These are phyloP conservation scores for Pisolithus albus DNA, from an alignment of 768 basidiomycete species.

Conservation along the genomic window DNA sequence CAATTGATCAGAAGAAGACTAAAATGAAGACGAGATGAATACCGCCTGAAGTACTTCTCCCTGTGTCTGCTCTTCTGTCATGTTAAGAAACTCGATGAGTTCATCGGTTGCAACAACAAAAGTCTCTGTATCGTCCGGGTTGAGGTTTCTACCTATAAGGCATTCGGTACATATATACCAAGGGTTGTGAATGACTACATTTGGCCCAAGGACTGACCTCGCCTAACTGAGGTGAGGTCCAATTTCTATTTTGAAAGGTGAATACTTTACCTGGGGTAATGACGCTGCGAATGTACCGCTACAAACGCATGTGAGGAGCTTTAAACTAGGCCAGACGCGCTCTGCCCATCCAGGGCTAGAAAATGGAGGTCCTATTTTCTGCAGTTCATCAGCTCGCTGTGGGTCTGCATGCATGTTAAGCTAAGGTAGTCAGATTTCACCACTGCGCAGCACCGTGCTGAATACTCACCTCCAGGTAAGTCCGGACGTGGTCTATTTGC, in stretches of 20 bases:
- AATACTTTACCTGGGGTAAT: constrained; percentile 1
- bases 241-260: too few species aligned
- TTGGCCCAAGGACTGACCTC: constrained; percentile 2
- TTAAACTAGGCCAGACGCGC: constrained; percentile 5
- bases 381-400: constrained; percentile 3
- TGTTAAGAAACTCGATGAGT: constrained; percentile 3
- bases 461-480: not conserved
- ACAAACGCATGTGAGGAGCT: not conserved
- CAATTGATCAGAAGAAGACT: not conserved
- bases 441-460: not conserved
- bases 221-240: not conserved
- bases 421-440: not conserved
- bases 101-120: not conserved
- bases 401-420: constrained; percentile 4
- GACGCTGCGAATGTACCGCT: constrained; percentile 2
- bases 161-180: not conserved
- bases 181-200: not conserved
- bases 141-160: not conserved
- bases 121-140: not conserved
- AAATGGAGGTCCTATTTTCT: not conserved
- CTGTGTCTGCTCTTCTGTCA: not conserved
- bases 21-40: not conserved
- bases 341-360: not conserved
- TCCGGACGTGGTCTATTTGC: not conserved
- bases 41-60: not conserved